Conservation (phyloP, 805 yeast species). For the Candida silvatica region DNA sequence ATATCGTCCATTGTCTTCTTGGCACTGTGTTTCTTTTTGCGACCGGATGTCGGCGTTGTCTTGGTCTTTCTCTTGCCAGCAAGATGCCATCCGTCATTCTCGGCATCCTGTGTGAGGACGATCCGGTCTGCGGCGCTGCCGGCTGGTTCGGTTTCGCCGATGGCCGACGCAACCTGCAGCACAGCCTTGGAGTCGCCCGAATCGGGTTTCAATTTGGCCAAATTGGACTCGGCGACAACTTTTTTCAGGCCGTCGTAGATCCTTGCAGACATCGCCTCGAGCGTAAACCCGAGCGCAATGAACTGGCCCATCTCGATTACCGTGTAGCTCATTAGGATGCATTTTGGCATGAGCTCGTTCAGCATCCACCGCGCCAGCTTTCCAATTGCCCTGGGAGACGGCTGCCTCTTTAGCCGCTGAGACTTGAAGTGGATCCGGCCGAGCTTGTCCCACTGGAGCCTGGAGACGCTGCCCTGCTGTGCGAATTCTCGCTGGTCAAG, state of each 20-base stretch:
- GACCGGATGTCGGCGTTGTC: too few species aligned
- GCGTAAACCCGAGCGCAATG: slow-evolving; percentile 59
- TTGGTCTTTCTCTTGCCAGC: slow-evolving; percentile 24
- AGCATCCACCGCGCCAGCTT: slow-evolving; percentile 21
- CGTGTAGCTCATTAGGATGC: slow-evolving; percentile 56
- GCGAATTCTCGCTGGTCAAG: slow-evolving; percentile 17
- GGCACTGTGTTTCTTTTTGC: slow-evolving; percentile 30
- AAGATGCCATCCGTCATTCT: too few species aligned
- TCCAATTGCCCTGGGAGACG: slow-evolving; percentile 4
- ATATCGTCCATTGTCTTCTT: slow-evolving; percentile 64
- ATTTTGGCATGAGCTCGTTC: slow-evolving; percentile 31
- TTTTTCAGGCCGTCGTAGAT: slow-evolving; percentile 26
- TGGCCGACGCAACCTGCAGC: too few species aligned
- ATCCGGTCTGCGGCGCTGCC: too few species aligned
- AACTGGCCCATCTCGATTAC: slow-evolving; percentile 73
- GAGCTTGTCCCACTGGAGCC: slow-evolving; percentile 7
- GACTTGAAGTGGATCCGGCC: slow-evolving; percentile 7
- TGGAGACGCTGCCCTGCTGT: slow-evolving; percentile 4
- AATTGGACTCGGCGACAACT: too few species aligned
- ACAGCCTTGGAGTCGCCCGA: too few species aligned
- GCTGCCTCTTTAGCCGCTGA: slow-evolving; percentile 3
- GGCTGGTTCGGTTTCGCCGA: too few species aligned
- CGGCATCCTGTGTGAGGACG: too few species aligned
- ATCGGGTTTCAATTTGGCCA: too few species aligned
- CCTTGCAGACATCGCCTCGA: slow-evolving; percentile 49